Percentiles rank a stretch among this genome's conserved stretches.
Conservation (phyloP, 306 rosid species). For the Echinosophora koreensis region DNA sequence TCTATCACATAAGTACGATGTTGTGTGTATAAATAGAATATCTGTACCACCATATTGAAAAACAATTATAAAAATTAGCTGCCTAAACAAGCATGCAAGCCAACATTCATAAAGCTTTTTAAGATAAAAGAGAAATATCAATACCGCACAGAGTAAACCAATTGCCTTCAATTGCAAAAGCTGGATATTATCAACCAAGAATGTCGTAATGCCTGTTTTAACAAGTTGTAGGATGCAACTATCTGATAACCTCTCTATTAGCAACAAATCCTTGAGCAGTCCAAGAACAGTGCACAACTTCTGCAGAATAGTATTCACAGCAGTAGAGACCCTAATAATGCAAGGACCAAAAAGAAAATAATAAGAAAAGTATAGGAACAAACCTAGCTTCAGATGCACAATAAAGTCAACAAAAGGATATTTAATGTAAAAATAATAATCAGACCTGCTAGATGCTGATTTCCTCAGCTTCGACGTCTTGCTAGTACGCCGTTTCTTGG, state of each 20-base stretch:
- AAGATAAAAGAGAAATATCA: slow-evolving; percentile 43
- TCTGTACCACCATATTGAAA: slow-evolving; percentile 65
- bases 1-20: slow-evolving; percentile 93
- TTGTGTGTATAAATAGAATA: slow-evolving; percentile 83
- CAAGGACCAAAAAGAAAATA: slow-evolving; percentile 31
- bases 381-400: slow-evolving; percentile 36
- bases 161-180: slow-evolving; percentile 96
- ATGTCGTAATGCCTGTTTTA: slow-evolving; percentile 90
- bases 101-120: slow-evolving; percentile 31
- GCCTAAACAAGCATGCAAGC: slow-evolving; percentile 25
- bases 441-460: slow-evolving; percentile 78
- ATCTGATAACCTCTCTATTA: slow-evolving; percentile 93
- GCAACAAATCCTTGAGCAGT: slow-evolving; percentile 86
- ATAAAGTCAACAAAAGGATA: slow-evolving; percentile 38
- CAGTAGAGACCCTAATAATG: slow-evolving; percentile 78
- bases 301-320: slow-evolving; percentile 89
- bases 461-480: slow-evolving; percentile 75
- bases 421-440: slow-evolving; percentile 33
- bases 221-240: slow-evolving; percentile 93
- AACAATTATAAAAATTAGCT: slow-evolving; percentile 21
- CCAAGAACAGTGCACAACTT: slow-evolving; percentile 95
- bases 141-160: slow-evolving; percentile 90
- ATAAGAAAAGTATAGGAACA: slow-evolving; percentile 40
- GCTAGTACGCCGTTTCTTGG: slow-evolving; percentile 81
- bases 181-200: slow-evolving; percentile 95